A percentile compares a stretch with the other conserved stretches of the same genome.
Evolutionary conservation across 805 yeast species (phyloP).

Genomic region (Suhomyces tanzawaensis): DNA sequence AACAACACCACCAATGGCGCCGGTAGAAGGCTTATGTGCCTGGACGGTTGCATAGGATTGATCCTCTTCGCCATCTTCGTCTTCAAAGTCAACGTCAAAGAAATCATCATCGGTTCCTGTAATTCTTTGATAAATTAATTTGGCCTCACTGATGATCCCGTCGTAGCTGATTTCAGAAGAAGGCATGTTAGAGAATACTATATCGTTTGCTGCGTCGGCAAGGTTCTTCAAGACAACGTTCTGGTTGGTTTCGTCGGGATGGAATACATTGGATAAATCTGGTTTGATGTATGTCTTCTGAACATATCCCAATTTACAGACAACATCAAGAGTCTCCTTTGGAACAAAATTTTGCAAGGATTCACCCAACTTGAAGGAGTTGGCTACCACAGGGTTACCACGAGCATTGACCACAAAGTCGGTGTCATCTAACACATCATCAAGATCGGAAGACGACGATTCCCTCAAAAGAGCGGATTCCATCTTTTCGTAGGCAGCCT

Average conservation of each 20-base stretch:
- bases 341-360: conserved; percentile 84
- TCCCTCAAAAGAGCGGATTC: conserved; percentile 81
- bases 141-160: conserved; percentile 82
- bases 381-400: conserved; percentile 64
- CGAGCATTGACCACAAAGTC: conserved; percentile 31
- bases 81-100: conserved; percentile 95
- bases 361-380: conserved; percentile 83
- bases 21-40: background rate
- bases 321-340: conserved; percentile 55
- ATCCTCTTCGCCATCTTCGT: conserved; percentile 64
- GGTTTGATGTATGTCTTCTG: conserved; percentile 38
- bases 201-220: conserved; percentile 19
- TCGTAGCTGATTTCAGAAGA: conserved; percentile 87
- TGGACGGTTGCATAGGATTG: conserved; percentile 7
- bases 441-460: conserved; percentile 54
- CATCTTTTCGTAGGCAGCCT: conserved; percentile 74
- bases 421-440: conserved; percentile 32
- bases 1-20: conserved; percentile 16
- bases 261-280: conserved; percentile 37
- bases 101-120: conserved; percentile 96
- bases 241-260: conserved; percentile 19
- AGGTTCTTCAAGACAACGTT: conserved; percentile 16
- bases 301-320: conserved; percentile 40
- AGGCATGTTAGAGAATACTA: conserved; percentile 58
- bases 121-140: conserved; percentile 66